Base-by-base conservation (phyloP, 257 asterid species). In the Leptodermis oblonga region DNA sequence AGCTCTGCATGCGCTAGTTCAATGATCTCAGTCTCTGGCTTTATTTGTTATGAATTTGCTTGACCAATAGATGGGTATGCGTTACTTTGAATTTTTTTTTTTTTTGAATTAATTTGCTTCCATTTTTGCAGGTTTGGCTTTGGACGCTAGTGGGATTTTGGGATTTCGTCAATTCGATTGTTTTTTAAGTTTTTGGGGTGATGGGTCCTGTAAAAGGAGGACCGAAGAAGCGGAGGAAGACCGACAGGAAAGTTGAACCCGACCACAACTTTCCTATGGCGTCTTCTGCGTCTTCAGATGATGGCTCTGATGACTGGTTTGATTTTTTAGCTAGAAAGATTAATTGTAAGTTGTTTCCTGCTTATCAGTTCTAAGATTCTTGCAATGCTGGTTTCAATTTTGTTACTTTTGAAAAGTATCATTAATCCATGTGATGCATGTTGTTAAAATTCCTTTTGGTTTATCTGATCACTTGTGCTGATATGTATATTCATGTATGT, bases 201-300 rank as follows among this genome's bases (percentile, higher is more conserved):
- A 90, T 90, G 97, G 90, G 82, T 53, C 96, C 96, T 59, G 25
- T 88, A 68, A 83, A 84, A 86, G 85, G 85, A 85, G 85, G 91
- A 63, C 76, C 70, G 49, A 90, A 85, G 77, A 90, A 83, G 86
- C 85, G 82, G 73, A 86, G 90, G 74, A 85, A 86, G 78, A 18
- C 74, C 66, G 93, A 90, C 76, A 82, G 74, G 78, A 86, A 83
- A 42, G 78, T 63, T 70, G 97, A 82, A 69, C 80, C 77, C 39
- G 80, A 78, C 31, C 78, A 78, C 25, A 52, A 34, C 66, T 11
- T 15, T 69, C 83, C 71, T 76, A 84, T 84, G 64, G 88, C 81
- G 73, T 79, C 85, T 82, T 79, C 90, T 15, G 82, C 73, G 55
- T 84, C 70, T 75, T 86, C 88, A 7, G 83, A 78, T 64, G 88